phyloP scores from a whole-genome alignment of 2,329 filamentous ascomycete genomes.

The Didymellaceae sp. region DNA sequence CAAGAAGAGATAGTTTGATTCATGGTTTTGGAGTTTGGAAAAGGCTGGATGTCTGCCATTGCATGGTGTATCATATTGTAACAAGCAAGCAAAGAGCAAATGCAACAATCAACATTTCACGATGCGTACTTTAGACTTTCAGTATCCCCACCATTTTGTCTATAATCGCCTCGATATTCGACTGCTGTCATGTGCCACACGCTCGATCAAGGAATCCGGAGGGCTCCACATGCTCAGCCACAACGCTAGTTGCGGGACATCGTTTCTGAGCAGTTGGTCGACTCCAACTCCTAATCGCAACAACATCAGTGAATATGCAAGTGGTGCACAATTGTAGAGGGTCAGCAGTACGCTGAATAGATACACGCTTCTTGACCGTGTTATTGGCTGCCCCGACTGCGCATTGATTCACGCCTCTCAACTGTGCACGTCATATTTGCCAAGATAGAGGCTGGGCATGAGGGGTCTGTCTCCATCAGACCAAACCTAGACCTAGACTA shows the following conservation, averaged over 20 bases:
- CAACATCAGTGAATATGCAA: background rate
- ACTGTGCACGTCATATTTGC: slow-evolving; percentile 15
- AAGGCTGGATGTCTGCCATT: slow-evolving; percentile 13
- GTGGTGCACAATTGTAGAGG: background rate
- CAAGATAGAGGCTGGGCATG: slow-evolving; percentile 15
- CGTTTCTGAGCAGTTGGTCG: slow-evolving; percentile 1
- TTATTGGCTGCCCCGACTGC: too few species aligned
- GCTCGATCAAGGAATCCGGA: slow-evolving; percentile 7
- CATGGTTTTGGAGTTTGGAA: slow-evolving; percentile 11
- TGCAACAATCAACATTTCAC: background rate
- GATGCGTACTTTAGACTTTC: too few species aligned
- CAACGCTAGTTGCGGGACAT: slow-evolving; percentile 21
- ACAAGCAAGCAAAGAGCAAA: slow-evolving; percentile 11
- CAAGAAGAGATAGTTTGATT: slow-evolving; percentile 34
- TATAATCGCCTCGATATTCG: background rate
- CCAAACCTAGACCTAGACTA: slow-evolving; percentile 16
- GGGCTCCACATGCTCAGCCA: slow-evolving; percentile 33
- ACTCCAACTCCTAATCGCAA: background rate
- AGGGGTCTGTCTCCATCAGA: slow-evolving; percentile 24
- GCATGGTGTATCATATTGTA: slow-evolving; percentile 15
- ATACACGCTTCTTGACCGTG: background rate
- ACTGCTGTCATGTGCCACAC: background rate
- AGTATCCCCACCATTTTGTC: background rate
- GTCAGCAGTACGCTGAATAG: background rate
- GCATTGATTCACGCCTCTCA: background rate